phyloP scores from a whole-genome alignment of 768 basidiomycete species.

The Rhodotorula graminis region DNA sequence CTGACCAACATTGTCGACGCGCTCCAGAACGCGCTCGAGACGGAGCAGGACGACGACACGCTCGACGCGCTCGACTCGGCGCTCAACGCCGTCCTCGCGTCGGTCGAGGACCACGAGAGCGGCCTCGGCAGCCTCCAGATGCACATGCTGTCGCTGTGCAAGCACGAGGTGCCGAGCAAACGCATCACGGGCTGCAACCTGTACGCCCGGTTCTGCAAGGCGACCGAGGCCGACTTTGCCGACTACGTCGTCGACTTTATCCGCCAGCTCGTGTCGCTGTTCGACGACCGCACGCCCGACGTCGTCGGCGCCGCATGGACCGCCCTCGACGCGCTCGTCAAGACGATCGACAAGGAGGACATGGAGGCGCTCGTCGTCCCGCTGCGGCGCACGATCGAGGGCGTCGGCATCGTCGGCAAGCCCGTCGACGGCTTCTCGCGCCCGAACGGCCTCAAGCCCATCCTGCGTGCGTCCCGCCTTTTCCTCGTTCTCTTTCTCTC shows the following conservation, averaged over 20 bases:
- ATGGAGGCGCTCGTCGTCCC: constrained; percentile 83
- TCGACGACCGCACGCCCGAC: constrained; percentile 64
- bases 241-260: constrained; percentile 92
- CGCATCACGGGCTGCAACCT: constrained; percentile 73
- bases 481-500: too few relatives aligned
- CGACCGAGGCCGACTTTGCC: constrained; percentile 70
- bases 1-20: constrained; percentile 72
- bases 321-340: constrained; percentile 81
- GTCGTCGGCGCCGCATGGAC: constrained; percentile 69
- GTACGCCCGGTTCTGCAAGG: constrained; percentile 77
- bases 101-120: constrained; percentile 70
- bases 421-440: constrained; percentile 77
- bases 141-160: constrained; percentile 82
- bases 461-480: constrained; percentile 62
- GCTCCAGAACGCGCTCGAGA: constrained; percentile 70
- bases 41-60: constrained; percentile 63
- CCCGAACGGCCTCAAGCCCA: constrained; percentile 71
- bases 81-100: constrained; percentile 65
- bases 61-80: constrained; percentile 67
- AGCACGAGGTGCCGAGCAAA: constrained; percentile 63
- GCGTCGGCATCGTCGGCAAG: constrained; percentile 69
- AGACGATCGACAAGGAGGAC: constrained; percentile 85
- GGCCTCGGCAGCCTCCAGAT: constrained; percentile 87
- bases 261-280: constrained; percentile 71
- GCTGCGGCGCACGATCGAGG: constrained; percentile 79